phyloP scores from a whole-genome alignment of 1,284 basidiomycete species.

The Sphagnurus paluster region DNA sequence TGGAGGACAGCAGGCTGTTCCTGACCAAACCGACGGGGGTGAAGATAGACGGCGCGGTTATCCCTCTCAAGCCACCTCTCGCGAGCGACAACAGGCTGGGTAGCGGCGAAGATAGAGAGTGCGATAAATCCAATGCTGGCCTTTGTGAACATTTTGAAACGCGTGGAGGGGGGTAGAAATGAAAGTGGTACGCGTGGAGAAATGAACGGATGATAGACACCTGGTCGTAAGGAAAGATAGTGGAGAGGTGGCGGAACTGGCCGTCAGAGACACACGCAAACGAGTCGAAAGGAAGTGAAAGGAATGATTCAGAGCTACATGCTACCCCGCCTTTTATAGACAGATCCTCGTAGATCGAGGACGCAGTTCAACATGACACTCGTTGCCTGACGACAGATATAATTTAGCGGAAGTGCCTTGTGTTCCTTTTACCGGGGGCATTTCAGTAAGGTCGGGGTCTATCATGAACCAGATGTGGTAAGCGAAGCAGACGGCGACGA shows the following conservation, averaged over 20 bases:
- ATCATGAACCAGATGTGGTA: no score
- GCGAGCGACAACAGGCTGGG: conserved; percentile 42
- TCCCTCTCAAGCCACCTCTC: conserved; percentile 51
- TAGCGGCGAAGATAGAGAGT: conserved; percentile 39
- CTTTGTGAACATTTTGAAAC: conserved; percentile 50
- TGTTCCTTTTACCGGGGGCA: no score
- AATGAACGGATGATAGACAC: conserved; percentile 31
- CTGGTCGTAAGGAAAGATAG: conserved; percentile 14
- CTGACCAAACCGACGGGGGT: conserved; percentile 56
- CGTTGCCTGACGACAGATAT: no score
- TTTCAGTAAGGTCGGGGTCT: no score
- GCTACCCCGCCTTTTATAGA: conserved; percentile 12
- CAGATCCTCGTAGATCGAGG: not conserved
- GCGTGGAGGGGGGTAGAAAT: conserved; percentile 22
- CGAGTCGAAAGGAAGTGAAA: conserved; percentile 25
- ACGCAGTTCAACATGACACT: no score
- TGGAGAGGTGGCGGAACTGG: conserved; percentile 25
- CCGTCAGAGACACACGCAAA: conserved; percentile 49
- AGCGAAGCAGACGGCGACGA: no score
- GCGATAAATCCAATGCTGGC: conserved; percentile 36
- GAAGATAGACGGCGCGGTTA: conserved; percentile 40
- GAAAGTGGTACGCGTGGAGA: conserved; percentile 38
- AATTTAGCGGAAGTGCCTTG: no score
- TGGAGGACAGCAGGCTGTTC: conserved; percentile 50
- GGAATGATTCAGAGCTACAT: no score